Evolutionary conservation across 805 yeast species (phyloP).

Genomic region (Komagataella pastoris): DNA sequence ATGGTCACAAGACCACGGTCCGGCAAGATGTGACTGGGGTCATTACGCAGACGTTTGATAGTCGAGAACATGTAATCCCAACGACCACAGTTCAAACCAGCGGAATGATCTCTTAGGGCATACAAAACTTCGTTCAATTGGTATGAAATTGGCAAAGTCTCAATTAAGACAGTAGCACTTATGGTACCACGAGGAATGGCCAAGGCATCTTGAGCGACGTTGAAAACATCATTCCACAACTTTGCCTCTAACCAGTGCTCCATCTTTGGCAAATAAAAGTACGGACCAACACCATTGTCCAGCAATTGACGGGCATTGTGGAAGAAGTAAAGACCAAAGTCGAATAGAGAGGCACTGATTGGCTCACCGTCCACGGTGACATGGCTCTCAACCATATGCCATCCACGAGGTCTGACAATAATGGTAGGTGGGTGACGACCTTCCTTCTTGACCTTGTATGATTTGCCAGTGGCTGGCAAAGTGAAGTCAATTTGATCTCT

Average conservation of each 20-base stretch:
- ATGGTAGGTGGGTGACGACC: constrained; percentile 58
- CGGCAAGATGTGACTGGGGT: constrained; percentile 56
- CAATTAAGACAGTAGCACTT: constrained; percentile 71
- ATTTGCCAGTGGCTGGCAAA: constrained; percentile 20
- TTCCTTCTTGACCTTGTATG: constrained; percentile 22
- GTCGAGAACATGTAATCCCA: constrained; percentile 83
- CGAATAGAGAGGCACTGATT: constrained; percentile 64
- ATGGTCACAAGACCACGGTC: constrained; percentile 70
- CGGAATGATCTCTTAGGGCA: constrained; percentile 63
- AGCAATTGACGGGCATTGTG: constrained; percentile 57
- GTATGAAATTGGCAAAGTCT: constrained; percentile 76
- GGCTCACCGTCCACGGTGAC: constrained; percentile 63
- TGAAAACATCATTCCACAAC: constrained; percentile 73
- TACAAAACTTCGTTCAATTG: constrained; percentile 78
- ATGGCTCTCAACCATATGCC: constrained; percentile 75
- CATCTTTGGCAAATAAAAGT: constrained; percentile 76
- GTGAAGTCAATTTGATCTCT: constrained; percentile 51
- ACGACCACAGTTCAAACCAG: constrained; percentile 80
- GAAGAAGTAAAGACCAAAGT: constrained; percentile 66
- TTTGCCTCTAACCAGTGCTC: constrained; percentile 77
- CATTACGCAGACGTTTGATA: constrained; percentile 62
- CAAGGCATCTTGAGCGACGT: constrained; percentile 61
- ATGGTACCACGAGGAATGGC: constrained; percentile 64
- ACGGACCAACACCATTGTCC: constrained; percentile 62
- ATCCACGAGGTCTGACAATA: constrained; percentile 80